phyloP scores from a whole-genome alignment of 2,329 filamentous ascomycete species.

The Phialophora verrucosa region DNA sequence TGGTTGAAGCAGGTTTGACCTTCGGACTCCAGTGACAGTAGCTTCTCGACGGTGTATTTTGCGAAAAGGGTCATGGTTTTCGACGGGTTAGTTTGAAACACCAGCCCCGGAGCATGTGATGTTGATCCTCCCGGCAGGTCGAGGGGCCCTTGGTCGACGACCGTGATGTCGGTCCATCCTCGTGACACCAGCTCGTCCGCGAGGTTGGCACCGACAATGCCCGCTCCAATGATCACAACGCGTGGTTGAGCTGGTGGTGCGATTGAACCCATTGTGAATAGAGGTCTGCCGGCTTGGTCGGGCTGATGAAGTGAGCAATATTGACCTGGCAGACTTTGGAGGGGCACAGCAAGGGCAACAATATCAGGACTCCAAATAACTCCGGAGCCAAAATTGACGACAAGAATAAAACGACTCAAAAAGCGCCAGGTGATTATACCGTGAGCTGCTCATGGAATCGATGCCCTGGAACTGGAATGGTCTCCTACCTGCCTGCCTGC shows the following conservation, averaged over 20 bases:
- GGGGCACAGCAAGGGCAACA: neutral
- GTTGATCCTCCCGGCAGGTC: constrained; percentile 69
- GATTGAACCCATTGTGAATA: constrained; percentile 15
- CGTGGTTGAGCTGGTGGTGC: constrained; percentile 37
- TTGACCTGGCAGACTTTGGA: neutral
- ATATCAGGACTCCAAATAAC: neutral
- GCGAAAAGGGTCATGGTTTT: constrained; percentile 62
- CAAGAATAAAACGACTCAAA: neutral
- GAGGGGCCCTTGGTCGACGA: constrained; percentile 68
- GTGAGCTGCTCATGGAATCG: constrained; percentile 6
- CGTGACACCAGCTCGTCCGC: constrained; percentile 67
- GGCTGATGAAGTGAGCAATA: neutral
- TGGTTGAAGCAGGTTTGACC: constrained; percentile 64
- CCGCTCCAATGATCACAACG: constrained; percentile 67
- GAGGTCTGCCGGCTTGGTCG: neutral
- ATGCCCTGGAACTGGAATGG: constrained; percentile 9
- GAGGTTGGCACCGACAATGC: constrained; percentile 68
- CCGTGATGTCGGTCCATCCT: constrained; percentile 69
- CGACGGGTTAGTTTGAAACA: constrained; percentile 64
- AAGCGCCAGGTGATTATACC: neutral
- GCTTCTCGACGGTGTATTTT: constrained; percentile 66
- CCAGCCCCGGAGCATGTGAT: constrained; percentile 68
- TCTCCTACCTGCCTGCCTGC: neutral
- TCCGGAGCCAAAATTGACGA: neutral
- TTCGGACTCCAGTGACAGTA: constrained; percentile 59